Conservation (phyloP, 202 grass and related monocot genomes). For the Tripidium arundinaceum region DNA sequence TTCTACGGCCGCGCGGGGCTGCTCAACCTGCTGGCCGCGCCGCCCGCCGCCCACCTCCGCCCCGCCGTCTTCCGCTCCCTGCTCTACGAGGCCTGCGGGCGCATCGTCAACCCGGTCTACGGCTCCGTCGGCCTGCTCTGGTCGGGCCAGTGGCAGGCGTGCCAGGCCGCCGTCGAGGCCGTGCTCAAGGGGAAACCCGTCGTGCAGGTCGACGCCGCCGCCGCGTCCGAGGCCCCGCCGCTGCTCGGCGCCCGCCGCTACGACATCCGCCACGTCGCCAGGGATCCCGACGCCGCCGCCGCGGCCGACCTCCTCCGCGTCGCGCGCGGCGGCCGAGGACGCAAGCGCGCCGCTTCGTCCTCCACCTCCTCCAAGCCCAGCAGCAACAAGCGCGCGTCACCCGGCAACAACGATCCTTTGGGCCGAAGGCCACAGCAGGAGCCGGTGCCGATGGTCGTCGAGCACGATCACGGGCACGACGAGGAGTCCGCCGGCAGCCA, state of each 20-base stretch:
- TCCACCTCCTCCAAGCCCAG: not conserved
- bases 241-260: not conserved
- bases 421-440: no score
- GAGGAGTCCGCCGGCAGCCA: constrained; percentile 14
- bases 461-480: constrained; percentile 16
- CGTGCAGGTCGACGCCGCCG: constrained; percentile 34
- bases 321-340: constrained; percentile 15
- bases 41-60: constrained; percentile 28
- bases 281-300: not conserved
- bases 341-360: constrained; percentile 47
- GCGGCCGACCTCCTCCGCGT: constrained; percentile 22
- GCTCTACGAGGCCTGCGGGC: constrained; percentile 60
- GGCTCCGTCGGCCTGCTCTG: constrained; percentile 66
- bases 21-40: constrained; percentile 61
- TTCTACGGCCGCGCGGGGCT: constrained; percentile 77
- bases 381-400: not conserved
- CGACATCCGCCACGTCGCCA: constrained; percentile 56
- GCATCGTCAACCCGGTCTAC: constrained; percentile 58
- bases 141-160: constrained; percentile 59
- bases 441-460: not conserved
- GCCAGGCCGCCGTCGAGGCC: constrained; percentile 64
- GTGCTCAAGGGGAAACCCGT: constrained; percentile 53
- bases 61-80: constrained; percentile 46
- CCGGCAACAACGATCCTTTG: not conserved
- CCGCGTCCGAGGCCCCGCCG: constrained; percentile 31